Conservation (phyloP, 495 filamentous ascomycete genomes). For the Hypoxylon lienhwacheense region DNA sequence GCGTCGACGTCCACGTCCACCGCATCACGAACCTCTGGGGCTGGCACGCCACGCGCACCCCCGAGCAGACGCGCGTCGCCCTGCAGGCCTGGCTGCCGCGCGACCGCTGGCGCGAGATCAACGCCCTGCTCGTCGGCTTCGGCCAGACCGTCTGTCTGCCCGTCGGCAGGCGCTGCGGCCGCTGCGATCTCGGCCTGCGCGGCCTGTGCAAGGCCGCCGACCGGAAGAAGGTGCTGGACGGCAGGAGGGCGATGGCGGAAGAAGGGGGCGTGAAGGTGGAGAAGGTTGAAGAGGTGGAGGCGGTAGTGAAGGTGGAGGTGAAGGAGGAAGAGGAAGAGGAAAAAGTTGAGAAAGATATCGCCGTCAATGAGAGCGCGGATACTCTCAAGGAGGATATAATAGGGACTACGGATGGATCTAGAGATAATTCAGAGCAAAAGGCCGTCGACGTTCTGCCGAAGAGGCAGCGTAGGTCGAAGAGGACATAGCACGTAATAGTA, state of each 20-base stretch:
- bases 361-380: slow-evolving; percentile 34
- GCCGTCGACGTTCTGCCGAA: not conserved
- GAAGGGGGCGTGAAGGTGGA: slow-evolving; percentile 34
- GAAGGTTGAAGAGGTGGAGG: slow-evolving; percentile 27
- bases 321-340: slow-evolving; percentile 34
- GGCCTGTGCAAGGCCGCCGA: slow-evolving; percentile 78
- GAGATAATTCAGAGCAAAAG: slow-evolving; percentile 4
- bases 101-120: slow-evolving; percentile 94
- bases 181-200: slow-evolving; percentile 73
- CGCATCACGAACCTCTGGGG: slow-evolving; percentile 96
- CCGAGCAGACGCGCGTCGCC: slow-evolving; percentile 79
- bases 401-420: not conserved
- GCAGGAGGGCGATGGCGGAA: slow-evolving; percentile 47
- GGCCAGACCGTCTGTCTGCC: slow-evolving; percentile 86
- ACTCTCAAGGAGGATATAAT: slow-evolving; percentile 1
- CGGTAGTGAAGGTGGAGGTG: slow-evolving; percentile 28
- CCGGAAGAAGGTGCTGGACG: slow-evolving; percentile 54
- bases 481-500: slow-evolving; percentile 1
- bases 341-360: slow-evolving; percentile 39
- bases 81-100: slow-evolving; percentile 82
- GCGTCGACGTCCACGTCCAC: slow-evolving; percentile 72
- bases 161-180: slow-evolving; percentile 75
- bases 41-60: slow-evolving; percentile 78
- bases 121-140: slow-evolving; percentile 86
- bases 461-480: slow-evolving; percentile 12